Evolutionary conservation across 129 eudicot genomes (phyloP), one percentile per base, ranked within the genome.

Genomic region (Helianthus annuus): DNA sequence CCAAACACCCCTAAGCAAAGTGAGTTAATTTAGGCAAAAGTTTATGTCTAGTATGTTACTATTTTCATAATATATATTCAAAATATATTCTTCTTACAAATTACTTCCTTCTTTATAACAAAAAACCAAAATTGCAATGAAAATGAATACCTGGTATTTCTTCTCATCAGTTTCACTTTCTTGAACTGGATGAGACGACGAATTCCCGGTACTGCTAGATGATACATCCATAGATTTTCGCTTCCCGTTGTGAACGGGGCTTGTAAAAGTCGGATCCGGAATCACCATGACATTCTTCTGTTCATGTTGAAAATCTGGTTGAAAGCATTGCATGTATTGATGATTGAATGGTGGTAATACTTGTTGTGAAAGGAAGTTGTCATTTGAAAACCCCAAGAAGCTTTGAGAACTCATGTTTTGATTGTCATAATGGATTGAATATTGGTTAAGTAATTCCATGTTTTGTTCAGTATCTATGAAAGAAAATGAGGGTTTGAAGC

Each of bases 141-240:
- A 60, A 56, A 0, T 4, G 19, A 53, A 53, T 66, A 56, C 78
- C 78, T 59, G 84, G 82, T 83, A 64, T 65, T 84, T 83, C 72
- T 85, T 76, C 69, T 85, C 72, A 71, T 44, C 15, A 74, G 32
- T 85, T 55, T 80, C 88, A 58, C 79, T 80, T 52, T 71, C 85
- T 17, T 83, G 74, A 70, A 53, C 48, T 8, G 54, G 83, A 64
- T 83, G 70, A 44, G 77, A 46, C 0, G 98, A 83, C 5, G 96
- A 86, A 68, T 83, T 78, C 10, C 76, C 79, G 2, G 88, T 85
- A 72, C 32, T 83, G 67, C 79, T 81, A 60, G 85, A 86, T 2
- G 90, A 73, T 17, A 84, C 73, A n/a, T 89, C 86, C 54, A 71
- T 70, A 1, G 78, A 40, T 83, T 82, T 85, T 54, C 95, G 78